These are phyloP conservation scores for Helicocarpus griseus DNA, from an alignment of 2,329 filamentous ascomycete genomes.

Conservation along the genomic window DNA sequence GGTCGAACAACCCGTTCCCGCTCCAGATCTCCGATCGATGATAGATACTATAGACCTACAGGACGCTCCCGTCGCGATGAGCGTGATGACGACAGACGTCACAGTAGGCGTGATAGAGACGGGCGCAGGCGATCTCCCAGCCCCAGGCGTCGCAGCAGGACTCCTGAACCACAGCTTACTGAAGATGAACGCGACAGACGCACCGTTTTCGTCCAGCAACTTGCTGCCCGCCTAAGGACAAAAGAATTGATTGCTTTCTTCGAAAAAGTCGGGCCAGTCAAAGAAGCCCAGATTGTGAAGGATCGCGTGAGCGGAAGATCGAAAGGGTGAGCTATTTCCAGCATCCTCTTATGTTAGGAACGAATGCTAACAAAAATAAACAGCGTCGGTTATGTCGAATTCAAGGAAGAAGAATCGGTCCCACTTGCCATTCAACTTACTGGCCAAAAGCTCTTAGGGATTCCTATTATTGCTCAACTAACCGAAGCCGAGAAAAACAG, in stretches of 20 bases:
- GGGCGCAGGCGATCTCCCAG: constrained; percentile 35
- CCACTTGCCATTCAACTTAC: constrained; percentile 91
- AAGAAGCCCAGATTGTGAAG: constrained; percentile 97
- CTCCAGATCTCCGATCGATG: constrained; percentile 60
- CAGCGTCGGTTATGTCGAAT: constrained; percentile 98
- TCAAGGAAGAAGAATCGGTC: constrained; percentile 91
- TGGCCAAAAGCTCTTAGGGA: constrained; percentile 95
- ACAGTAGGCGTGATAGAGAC: constrained; percentile 46
- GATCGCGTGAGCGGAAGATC: constrained; percentile 93
- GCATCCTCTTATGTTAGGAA: neutral
- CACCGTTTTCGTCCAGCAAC: constrained; percentile 96
- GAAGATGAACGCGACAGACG: constrained; percentile 95
- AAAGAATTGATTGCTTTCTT: constrained; percentile 93
- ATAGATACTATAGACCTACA: constrained; percentile 45
- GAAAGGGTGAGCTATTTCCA: constrained; percentile 64
- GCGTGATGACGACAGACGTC: constrained; percentile 36
- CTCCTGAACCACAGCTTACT: constrained; percentile 62
- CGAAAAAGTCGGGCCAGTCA: constrained; percentile 86
- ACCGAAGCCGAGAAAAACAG: constrained; percentile 99
- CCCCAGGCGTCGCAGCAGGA: constrained; percentile 35
- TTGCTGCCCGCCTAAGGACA: constrained; percentile 84
- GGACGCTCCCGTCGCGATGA: constrained; percentile 42
- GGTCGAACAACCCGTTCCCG: constrained; percentile 55
- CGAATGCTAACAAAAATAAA: constrained; percentile 19
- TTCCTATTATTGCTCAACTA: constrained; percentile 95